Evolutionary conservation across 2,329 filamentous ascomycete genomes (phyloP).

Genomic region (Fusarium sacchari): DNA sequence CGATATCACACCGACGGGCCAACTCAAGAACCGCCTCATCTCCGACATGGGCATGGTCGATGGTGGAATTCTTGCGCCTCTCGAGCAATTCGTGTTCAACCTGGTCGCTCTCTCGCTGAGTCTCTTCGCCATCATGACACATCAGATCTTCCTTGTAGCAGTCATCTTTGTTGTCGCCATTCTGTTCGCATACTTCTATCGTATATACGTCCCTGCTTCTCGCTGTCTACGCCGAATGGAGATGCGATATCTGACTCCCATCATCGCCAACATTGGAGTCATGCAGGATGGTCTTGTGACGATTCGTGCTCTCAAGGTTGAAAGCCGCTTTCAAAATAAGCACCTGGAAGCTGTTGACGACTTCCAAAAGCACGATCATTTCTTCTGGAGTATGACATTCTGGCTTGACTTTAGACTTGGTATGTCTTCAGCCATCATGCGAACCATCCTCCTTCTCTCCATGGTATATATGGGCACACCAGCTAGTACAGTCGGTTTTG

Average conservation of each 20-base stretch:
- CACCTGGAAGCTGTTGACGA: conserved; percentile 85
- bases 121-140: conserved; percentile 79
- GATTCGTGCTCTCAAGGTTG: conserved; percentile 83
- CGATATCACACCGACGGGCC: conserved; percentile 87
- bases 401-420: conserved; percentile 85
- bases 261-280: conserved; percentile 93
- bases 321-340: conserved; percentile 80
- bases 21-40: conserved; percentile 91
- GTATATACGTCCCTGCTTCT: conserved; percentile 81
- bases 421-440: conserved; percentile 71
- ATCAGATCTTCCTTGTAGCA: conserved; percentile 79
- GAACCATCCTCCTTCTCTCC: conserved; percentile 76
- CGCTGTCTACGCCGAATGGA: conserved; percentile 86
- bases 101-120: conserved; percentile 77
- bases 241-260: conserved; percentile 87
- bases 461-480: conserved; percentile 80
- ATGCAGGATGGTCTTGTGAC: conserved; percentile 87
- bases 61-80: conserved; percentile 80
- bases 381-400: conserved; percentile 89
- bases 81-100: conserved; percentile 77
- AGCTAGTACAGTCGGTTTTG: conserved; percentile 84
- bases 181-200: conserved; percentile 78
- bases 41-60: conserved; percentile 91
- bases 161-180: conserved; percentile 75
- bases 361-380: conserved; percentile 95